phyloP scores from a whole-genome alignment of 2,329 filamentous ascomycete genomes.

The Whalleya microplaca region DNA sequence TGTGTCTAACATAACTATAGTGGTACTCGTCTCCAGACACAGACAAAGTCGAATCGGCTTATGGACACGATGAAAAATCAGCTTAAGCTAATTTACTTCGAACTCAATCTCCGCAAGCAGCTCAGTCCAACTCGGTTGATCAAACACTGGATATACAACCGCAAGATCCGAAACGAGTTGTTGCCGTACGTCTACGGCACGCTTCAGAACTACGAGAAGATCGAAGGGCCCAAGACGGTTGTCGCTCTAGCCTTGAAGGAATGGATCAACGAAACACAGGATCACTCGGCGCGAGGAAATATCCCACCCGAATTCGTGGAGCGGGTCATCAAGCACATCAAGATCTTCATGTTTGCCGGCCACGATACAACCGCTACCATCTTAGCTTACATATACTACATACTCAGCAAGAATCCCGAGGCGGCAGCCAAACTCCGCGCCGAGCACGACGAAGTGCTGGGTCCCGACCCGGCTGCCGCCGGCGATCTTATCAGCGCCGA shows the following conservation, averaged over 20 bases:
- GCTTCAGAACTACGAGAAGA: constrained; percentile 29
- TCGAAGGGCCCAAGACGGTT: constrained; percentile 33
- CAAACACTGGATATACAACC: constrained; percentile 34
- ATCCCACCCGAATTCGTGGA: constrained; percentile 27
- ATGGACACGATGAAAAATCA: constrained; percentile 27
- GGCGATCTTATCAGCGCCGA: constrained; percentile 45
- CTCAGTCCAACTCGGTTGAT: constrained; percentile 28
- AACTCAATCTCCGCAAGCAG: constrained; percentile 20
- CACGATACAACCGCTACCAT: constrained; percentile 39
- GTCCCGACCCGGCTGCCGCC: constrained; percentile 42
- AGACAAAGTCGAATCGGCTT: constrained; percentile 17
- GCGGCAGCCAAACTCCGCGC: constrained; percentile 29
- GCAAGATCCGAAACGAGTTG: constrained; percentile 32
- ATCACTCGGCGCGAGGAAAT: constrained; percentile 9
- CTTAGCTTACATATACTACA: constrained; percentile 31
- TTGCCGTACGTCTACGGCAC: constrained; percentile 32
- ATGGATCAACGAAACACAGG: constrained; percentile 27
- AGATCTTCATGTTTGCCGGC: constrained; percentile 39
- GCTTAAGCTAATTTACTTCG: constrained; percentile 24
- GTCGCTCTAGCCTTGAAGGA: constrained; percentile 34
- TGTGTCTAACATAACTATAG: constrained; percentile 16
- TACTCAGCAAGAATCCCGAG: constrained; percentile 29
- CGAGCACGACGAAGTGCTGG: constrained; percentile 48
- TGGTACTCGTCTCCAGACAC: constrained; percentile 26
- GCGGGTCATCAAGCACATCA: constrained; percentile 32